Evolutionary conservation across 345 rosid species (phyloP).

Genomic region (Arabidopsis thaliana): TAIR10.1 NC_003076.8:8981501-8982000

Average conservation of each 20-base stretch:
- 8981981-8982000: constrained; percentile 68
- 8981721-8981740: constrained; percentile 75
- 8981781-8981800: constrained; percentile 24
- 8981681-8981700: constrained; percentile 72
- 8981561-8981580: constrained; percentile 32
- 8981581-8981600: constrained; percentile 15
- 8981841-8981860: not conserved
- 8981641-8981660: constrained; percentile 55
- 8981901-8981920: constrained; percentile 43
- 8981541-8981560: constrained; percentile 60
- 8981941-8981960: constrained; percentile 85
- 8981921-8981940: constrained; percentile 68
- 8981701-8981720: constrained; percentile 79
- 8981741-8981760: constrained; percentile 48
- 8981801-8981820: not conserved
- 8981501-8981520: constrained; percentile 56
- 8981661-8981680: constrained; percentile 71
- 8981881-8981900: constrained; percentile 47
- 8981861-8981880: constrained; percentile 50
- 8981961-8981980: constrained; percentile 81
- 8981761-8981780: constrained; percentile 48
- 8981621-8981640: constrained; percentile 9
- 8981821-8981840: not conserved
- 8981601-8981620: constrained; percentile 7
- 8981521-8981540: constrained; percentile 75